Conservation (phyloP, 2,329 filamentous ascomycete genomes). For the Gliomastix tumulicola region DNA sequence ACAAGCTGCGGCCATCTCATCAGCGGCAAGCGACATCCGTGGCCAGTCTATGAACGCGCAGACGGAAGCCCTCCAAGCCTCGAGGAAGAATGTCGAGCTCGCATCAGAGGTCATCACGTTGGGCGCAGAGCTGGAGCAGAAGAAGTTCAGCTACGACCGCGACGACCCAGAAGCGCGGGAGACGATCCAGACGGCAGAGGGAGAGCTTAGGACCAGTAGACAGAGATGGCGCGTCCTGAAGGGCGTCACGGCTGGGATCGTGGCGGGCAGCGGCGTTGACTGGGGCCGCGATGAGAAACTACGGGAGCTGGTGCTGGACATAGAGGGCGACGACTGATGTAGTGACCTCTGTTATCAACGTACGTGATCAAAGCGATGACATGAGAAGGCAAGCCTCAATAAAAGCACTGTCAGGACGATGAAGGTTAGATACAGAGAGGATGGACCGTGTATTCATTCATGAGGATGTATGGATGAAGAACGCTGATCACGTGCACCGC, state of each 20-base stretch:
- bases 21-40: conserved; percentile 41
- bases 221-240: conserved; percentile 70
- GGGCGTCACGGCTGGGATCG: conserved; percentile 67
- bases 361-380: too few species aligned
- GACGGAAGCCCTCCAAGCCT: conserved; percentile 47
- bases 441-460: too few species aligned
- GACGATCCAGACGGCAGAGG: conserved; percentile 47
- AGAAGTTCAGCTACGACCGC: conserved; percentile 33
- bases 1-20: conserved; percentile 51
- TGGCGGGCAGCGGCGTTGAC: conserved; percentile 76
- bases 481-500: too few species aligned
- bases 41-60: conserved; percentile 50
- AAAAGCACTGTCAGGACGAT: too few species aligned
- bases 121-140: conserved; percentile 45
- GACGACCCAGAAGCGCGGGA: neutral
- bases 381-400: too few species aligned
- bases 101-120: conserved; percentile 58
- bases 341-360: too few species aligned
- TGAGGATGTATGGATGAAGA: too few species aligned
- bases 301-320: conserved; percentile 64
- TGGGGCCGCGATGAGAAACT: conserved; percentile 68
- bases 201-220: conserved; percentile 52
- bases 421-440: too few species aligned
- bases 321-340: conserved; percentile 34
- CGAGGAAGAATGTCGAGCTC: conserved; percentile 54